These are phyloP conservation scores for Zhuliangozyma parablackwelliae DNA, from an alignment of 1,139 yeast species.

Conservation along the genomic window DNA sequence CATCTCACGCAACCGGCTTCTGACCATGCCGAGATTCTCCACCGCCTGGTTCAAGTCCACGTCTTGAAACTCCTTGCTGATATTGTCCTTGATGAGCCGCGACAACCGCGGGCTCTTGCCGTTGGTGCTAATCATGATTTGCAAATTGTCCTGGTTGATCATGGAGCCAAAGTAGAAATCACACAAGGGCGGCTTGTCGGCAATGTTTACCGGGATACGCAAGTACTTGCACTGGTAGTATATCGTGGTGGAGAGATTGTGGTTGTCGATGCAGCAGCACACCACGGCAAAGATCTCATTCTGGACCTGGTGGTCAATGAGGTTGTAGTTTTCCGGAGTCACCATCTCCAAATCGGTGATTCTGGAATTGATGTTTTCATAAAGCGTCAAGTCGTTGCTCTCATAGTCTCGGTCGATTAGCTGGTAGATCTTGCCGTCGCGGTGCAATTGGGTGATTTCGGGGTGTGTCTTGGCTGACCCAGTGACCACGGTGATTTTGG, in stretches of 20 bases:
- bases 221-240: slow-evolving; percentile 54
- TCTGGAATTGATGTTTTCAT: slow-evolving; percentile 23
- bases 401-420: slow-evolving; percentile 39
- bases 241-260: slow-evolving; percentile 52
- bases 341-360: slow-evolving; percentile 17
- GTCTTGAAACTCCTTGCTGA: slow-evolving; percentile 39
- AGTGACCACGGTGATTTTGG: slow-evolving; percentile 64
- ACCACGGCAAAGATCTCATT: slow-evolving; percentile 56
- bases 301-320: slow-evolving; percentile 29
- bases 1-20: slow-evolving; percentile 47
- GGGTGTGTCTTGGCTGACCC: slow-evolving; percentile 39
- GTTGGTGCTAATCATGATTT: slow-evolving; percentile 79
- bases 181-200: slow-evolving; percentile 79
- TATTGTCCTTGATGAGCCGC: slow-evolving; percentile 56
- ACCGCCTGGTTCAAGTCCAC: slow-evolving; percentile 54
- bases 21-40: slow-evolving; percentile 55
- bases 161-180: slow-evolving; percentile 85
- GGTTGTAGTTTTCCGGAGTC: slow-evolving; percentile 22
- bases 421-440: slow-evolving; percentile 39
- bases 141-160: slow-evolving; percentile 71
- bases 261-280: slow-evolving; percentile 74
- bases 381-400: slow-evolving; percentile 46
- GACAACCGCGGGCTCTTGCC: slow-evolving; percentile 81
- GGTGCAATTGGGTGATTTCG: slow-evolving; percentile 32
- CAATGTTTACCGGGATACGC: slow-evolving; percentile 70